A percentile compares a stretch with the other conserved stretches of the same genome.
These are phyloP conservation scores for Aspergillus flavus DNA, from an alignment of 2,329 filamentous ascomycete genomes.

Conservation along the genomic window DNA sequence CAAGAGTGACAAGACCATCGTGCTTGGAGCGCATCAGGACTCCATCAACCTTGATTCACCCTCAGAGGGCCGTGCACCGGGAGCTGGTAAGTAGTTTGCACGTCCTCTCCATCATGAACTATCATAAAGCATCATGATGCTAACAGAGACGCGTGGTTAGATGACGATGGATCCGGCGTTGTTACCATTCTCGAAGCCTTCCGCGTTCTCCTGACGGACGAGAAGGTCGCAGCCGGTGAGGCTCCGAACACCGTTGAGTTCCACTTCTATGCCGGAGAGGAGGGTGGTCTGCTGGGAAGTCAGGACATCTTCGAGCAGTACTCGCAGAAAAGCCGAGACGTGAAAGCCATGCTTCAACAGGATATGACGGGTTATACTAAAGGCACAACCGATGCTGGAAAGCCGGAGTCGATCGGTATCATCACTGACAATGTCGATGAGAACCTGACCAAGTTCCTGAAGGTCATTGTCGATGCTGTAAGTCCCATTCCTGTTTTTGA, in stretches of 20 bases:
- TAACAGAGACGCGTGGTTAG: not conserved
- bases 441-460: slow-evolving; percentile 6
- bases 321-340: not conserved
- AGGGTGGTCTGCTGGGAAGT: slow-evolving; percentile 6
- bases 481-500: not conserved
- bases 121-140: too few relatives aligned
- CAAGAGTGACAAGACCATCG: slow-evolving; percentile 2
- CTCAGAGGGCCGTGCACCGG: slow-evolving; percentile 1
- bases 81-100: not conserved
- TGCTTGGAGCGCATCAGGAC: slow-evolving; percentile 6
- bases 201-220: slow-evolving; percentile 4
- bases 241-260: slow-evolving; percentile 3
- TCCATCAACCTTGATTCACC: not conserved
- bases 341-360: slow-evolving; percentile 7
- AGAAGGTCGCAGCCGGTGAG: not conserved
- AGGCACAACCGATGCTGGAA: not conserved
- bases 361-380: slow-evolving; percentile 5
- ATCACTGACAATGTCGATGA: slow-evolving; percentile 4
- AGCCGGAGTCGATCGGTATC: not conserved
- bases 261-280: slow-evolving; percentile 9
- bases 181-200: slow-evolving; percentile 2
- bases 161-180: slow-evolving; percentile 8
- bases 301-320: slow-evolving; percentile 5
- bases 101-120: not conserved
- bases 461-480: not conserved